These are phyloP conservation scores for Trypanosoma congolense DNA, from an alignment of 208 protist genomes.

Conservation along the genomic window DNA sequence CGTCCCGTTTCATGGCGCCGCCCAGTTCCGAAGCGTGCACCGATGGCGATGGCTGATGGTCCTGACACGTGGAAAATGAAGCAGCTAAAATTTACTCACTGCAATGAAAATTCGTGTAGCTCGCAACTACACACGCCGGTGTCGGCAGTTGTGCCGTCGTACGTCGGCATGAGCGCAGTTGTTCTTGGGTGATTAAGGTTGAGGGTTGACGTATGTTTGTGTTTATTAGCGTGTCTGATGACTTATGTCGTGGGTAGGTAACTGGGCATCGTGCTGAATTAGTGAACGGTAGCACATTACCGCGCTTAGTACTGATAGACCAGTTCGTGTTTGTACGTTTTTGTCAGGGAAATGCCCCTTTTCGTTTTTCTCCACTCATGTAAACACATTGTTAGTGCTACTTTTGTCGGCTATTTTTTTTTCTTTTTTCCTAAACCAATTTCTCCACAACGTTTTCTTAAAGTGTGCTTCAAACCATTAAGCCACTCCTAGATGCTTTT, in stretches of 20 bases:
- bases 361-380: background rate
- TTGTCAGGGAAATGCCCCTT: too few relatives aligned
- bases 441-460: too few relatives aligned
- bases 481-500: too few relatives aligned
- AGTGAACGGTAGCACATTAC: too few relatives aligned
- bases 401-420: background rate
- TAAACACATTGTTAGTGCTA: background rate
- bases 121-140: background rate
- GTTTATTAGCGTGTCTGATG: too few relatives aligned
- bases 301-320: too few relatives aligned
- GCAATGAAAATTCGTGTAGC: background rate
- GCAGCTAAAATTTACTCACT: background rate
- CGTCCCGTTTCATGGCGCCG: slow-evolving; percentile 35
- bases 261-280: too few relatives aligned
- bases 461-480: too few relatives aligned
- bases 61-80: background rate
- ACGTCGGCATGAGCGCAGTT: background rate
- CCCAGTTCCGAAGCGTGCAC: background rate
- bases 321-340: too few relatives aligned
- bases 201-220: too few relatives aligned
- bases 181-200: background rate
- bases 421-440: background rate
- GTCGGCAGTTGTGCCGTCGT: background rate
- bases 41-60: background rate
- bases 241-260: too few relatives aligned